These are phyloP conservation scores for Metarhizium album DNA, from an alignment of 2,329 filamentous ascomycete genomes.

Conservation along the genomic window DNA sequence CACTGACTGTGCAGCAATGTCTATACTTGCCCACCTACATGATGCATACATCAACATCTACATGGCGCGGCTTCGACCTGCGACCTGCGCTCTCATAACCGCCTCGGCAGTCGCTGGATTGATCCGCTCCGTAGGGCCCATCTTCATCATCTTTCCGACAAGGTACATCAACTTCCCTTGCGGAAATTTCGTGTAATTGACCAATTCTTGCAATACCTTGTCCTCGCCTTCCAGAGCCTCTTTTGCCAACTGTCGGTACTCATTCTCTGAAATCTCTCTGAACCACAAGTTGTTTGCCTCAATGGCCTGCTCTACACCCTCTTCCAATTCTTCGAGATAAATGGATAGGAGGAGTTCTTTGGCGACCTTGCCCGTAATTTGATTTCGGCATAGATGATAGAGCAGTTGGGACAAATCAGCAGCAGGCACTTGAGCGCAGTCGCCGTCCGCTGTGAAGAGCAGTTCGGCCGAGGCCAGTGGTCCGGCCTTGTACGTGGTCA, in stretches of 20 bases:
- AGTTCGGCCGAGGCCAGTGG: slow-evolving; percentile 20
- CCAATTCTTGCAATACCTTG: slow-evolving; percentile 35
- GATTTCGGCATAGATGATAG: slow-evolving; percentile 32
- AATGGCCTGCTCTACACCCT: slow-evolving; percentile 33
- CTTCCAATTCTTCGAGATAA: slow-evolving; percentile 35
- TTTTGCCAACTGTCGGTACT: slow-evolving; percentile 38
- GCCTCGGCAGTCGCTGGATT: slow-evolving; percentile 40
- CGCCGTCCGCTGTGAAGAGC: slow-evolving; percentile 33
- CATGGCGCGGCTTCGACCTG: slow-evolving; percentile 14
- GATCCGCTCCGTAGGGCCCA: slow-evolving; percentile 43
- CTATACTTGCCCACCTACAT: no score
- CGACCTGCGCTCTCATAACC: slow-evolving; percentile 28
- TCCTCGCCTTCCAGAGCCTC: slow-evolving; percentile 34
- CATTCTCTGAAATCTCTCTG: slow-evolving; percentile 32
- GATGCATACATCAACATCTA: not conserved
- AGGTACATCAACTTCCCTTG: slow-evolving; percentile 51
- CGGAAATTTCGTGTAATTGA: slow-evolving; percentile 33
- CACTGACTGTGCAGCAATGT: no score
- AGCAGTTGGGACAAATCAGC: slow-evolving; percentile 40
- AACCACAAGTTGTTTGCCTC: slow-evolving; percentile 43
- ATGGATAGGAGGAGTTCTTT: slow-evolving; percentile 46
- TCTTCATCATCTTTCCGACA: slow-evolving; percentile 46
- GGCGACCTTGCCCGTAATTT: slow-evolving; percentile 46
- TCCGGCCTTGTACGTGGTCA: slow-evolving; percentile 42
- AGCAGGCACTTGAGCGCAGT: slow-evolving; percentile 35